Evolutionary conservation across 2,329 filamentous ascomycete genomes (phyloP), one percentile per base, ranked within the genome.

Genomic region (Colletotrichum tropicicola): DNA sequence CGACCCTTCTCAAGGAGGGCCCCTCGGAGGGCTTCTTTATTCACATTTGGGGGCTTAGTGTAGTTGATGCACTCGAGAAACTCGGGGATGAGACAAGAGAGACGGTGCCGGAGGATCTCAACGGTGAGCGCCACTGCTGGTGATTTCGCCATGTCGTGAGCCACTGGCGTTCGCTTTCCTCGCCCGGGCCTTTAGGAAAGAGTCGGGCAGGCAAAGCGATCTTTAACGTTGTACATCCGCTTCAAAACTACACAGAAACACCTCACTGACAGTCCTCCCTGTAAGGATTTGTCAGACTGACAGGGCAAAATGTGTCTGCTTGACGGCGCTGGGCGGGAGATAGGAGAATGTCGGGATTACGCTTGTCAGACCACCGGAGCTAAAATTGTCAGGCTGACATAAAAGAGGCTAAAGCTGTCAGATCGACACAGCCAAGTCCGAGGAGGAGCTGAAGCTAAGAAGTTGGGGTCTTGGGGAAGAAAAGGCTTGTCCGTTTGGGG

Each of bases 51-150:
- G 5, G 59, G 59, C 2, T 19, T 19, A 12, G 21, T 23, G 2
- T 63, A 63, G 6, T 45, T 47, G 47, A 63, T 63, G 1, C 15
- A 58, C 4, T 27, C 39, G 13, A 63, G 45, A 30, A 59, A 63
- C 0, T 32, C 19, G 2, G 59, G 35, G 5, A 63, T 58, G 4
- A 63, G 59, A 52, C 35, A 47, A 7, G 53, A 63, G 4, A 63
- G 59, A 17, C 25, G 25, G 2, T 59, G 19, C 10, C 53, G 59
- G 10, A 58, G 35, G 12, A 21, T 12, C 10, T 35, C 32, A 15
- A 15, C 10, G 32, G 32, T 5, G 32, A 35, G 32, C 32, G n/a
- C 32, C 32, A 35, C 32, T 6, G n/a, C 9, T 43, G 43, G 32
- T 23, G 52, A 48, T 41, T 57, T n/a, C 41, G 15, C 13, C 51